Evolutionary conservation across 2,329 filamentous ascomycete genomes (phyloP).

Genomic region (Sporothrix pallida): DNA sequence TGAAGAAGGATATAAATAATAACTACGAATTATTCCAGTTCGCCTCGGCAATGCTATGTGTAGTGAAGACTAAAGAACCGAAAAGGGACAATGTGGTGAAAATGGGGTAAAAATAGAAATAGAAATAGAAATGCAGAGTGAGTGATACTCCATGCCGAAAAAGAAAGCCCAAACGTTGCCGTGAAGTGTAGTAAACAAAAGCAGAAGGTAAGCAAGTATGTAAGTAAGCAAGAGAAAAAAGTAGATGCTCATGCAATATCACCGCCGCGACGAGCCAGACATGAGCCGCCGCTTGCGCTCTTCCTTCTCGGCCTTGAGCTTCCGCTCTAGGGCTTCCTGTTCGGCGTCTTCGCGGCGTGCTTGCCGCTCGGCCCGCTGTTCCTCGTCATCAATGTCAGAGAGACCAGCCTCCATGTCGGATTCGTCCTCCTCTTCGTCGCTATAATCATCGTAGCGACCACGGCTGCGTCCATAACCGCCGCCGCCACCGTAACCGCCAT

Average conservation of each 20-base stretch:
- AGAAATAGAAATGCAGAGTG: not conserved
- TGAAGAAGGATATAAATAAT: not conserved
- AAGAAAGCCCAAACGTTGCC: not conserved
- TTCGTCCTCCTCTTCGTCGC: slow-evolving; percentile 66
- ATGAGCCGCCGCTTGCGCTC: slow-evolving; percentile 52
- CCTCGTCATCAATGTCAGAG: slow-evolving; percentile 75
- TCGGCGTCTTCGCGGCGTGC: slow-evolving; percentile 72
- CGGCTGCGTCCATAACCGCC: not conserved
- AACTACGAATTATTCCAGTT: slow-evolving; percentile 15
- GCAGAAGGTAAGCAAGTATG: too few species aligned
- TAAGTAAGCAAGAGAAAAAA: not conserved
- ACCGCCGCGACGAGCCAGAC: slow-evolving; percentile 16
- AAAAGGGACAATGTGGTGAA: not conserved
- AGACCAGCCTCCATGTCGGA: slow-evolving; percentile 81
- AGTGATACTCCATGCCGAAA: not conserved
- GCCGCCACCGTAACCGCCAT: not conserved
- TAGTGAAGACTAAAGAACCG: not conserved
- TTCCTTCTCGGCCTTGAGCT: slow-evolving; percentile 67
- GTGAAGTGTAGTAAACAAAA: not conserved
- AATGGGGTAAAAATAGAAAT: not conserved
- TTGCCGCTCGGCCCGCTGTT: slow-evolving; percentile 63
- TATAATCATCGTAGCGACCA: slow-evolving; percentile 47
- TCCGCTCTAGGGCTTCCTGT: slow-evolving; percentile 66
- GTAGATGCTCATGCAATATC: not conserved
- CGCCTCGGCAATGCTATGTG: slow-evolving; percentile 28